Base-by-base conservation (phyloP, 257 asterid genomes). In the Gentiana macrophylla region DNA sequence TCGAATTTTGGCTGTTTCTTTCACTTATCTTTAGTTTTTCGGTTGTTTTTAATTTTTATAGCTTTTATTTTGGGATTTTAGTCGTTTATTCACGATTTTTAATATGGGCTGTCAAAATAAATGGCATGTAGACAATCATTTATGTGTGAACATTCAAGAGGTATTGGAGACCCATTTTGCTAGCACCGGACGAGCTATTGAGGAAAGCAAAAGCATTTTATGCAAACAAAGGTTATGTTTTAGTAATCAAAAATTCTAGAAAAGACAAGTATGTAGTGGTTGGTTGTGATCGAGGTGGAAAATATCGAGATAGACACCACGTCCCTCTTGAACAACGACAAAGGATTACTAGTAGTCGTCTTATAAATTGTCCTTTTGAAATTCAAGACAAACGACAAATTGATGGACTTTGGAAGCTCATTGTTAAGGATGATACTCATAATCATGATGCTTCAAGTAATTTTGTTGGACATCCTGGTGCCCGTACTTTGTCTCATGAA, bases 361-460 rank as follows among this genome's bases (percentile, higher is more conserved):
- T 53, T 5, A 53, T 12, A 35, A 33, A 53, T 53, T 53, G 57
- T 35, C 38, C 57, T 2, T 53, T 53, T 53, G 46, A 53, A 11
- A 35, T 53, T 2, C 13, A 35, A 53, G 57, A 44, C 1, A 6
- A 53, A 32, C 12, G 34, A 36, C 35, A 13, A 7, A 32, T 1
- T 1, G 57, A 53, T 34, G 46, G 43, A 0, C 12, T 8, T 35
- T 35, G 57, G 57, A 53, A 53, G 57, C 36, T 53, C 10, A 5
- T 34, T 10, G n/a, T 34, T 35, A 33, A 12, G 35, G 35, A 35
- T 53, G 24, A 3, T 3, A 34, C 41, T 0, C 44, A 53, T 10
- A 53, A 53, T 35, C 45, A 53, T 10, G 46, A 53, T 7, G 57
- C 41, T 53, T 53, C 57, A 9, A 11, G 1, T 1, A 41, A 34